A percentile compares a stretch with the other conserved stretches of the same genome.
These are phyloP conservation scores for Arachnomyces sp. DNA, from an alignment of 2,329 filamentous ascomycete species.

Conservation along the genomic window DNA sequence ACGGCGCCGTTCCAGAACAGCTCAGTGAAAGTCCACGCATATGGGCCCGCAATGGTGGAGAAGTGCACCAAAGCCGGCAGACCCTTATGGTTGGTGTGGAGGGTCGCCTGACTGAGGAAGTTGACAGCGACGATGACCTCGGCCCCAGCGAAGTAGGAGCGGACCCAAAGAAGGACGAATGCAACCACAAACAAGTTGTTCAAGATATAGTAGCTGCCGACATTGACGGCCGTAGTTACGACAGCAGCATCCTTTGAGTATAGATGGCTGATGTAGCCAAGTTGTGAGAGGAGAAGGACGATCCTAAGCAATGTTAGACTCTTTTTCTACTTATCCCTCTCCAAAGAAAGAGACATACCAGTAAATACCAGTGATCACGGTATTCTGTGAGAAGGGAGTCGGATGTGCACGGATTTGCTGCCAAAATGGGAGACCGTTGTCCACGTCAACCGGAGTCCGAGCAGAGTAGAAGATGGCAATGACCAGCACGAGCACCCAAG, in stretches of 20 bases:
- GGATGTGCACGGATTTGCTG: conserved; percentile 59
- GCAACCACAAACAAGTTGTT: conserved; percentile 77
- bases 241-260: conserved; percentile 59
- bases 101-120: conserved; percentile 68
- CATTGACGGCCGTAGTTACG: conserved; percentile 63
- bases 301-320: conserved; percentile 44
- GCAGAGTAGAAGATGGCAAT: conserved; percentile 68
- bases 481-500: conserved; percentile 67
- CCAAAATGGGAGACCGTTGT: conserved; percentile 61
- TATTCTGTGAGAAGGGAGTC: conserved; percentile 71
- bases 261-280: conserved; percentile 67
- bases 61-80: conserved; percentile 69
- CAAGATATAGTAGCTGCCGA: conserved; percentile 76
- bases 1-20: conserved; percentile 87
- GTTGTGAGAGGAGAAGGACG: conserved; percentile 65
- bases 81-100: conserved; percentile 73
- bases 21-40: conserved; percentile 80
- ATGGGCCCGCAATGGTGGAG: conserved; percentile 65
- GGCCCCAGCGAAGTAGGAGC: conserved; percentile 65
- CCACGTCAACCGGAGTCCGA: conserved; percentile 56
- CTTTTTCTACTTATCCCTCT: conserved; percentile 1
- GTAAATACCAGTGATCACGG: conserved; percentile 59
- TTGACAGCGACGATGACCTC: conserved; percentile 72
- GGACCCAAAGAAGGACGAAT: conserved; percentile 77
- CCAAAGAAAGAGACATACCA: conserved; percentile 48